phyloP scores from a whole-genome alignment of 306 rosid genomes.

The Malus domestica region DNA sequence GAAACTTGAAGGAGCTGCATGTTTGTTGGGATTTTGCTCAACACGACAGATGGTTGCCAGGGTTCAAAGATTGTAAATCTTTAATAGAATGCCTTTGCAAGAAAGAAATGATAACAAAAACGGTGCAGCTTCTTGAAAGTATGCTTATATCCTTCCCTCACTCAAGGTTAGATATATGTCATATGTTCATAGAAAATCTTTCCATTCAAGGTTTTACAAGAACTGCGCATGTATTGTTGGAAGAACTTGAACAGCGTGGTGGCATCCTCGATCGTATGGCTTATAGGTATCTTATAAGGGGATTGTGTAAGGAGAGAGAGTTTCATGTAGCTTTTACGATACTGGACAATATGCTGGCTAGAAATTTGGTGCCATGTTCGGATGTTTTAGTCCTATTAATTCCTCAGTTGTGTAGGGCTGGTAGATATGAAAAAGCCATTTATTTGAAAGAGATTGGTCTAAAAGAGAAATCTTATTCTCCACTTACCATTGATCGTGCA shows the following conservation, averaged over 20 bases:
- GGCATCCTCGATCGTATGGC: slow-evolving; percentile 34
- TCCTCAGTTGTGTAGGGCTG: slow-evolving; percentile 51
- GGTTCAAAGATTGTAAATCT: slow-evolving; percentile 38
- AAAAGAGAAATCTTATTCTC: slow-evolving; percentile 33
- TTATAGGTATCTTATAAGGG: slow-evolving; percentile 47
- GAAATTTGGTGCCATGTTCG: slow-evolving; percentile 36
- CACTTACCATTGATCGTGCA: slow-evolving; percentile 31
- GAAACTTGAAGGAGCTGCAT: slow-evolving; percentile 48
- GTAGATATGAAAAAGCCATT: slow-evolving; percentile 43
- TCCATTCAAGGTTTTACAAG: slow-evolving; percentile 34
- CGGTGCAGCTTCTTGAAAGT: slow-evolving; percentile 54
- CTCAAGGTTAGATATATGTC: slow-evolving; percentile 39
- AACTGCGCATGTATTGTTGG: slow-evolving; percentile 35
- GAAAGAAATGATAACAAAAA: slow-evolving; percentile 41
- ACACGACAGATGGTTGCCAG: slow-evolving; percentile 55
- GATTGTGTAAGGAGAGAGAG: slow-evolving; percentile 43
- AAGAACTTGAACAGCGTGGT: slow-evolving; percentile 41
- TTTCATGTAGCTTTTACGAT: slow-evolving; percentile 41
- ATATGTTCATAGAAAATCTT: slow-evolving; percentile 47
- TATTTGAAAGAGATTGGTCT: slow-evolving; percentile 43
- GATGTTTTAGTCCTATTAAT: slow-evolving; percentile 52
- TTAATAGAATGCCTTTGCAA: slow-evolving; percentile 48
- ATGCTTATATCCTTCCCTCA: slow-evolving; percentile 49
- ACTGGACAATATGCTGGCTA: slow-evolving; percentile 50
- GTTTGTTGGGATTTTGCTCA: slow-evolving; percentile 51